Base-by-base conservation (phyloP, 345 rosid species). In the Arabidopsis suecica region DNA sequence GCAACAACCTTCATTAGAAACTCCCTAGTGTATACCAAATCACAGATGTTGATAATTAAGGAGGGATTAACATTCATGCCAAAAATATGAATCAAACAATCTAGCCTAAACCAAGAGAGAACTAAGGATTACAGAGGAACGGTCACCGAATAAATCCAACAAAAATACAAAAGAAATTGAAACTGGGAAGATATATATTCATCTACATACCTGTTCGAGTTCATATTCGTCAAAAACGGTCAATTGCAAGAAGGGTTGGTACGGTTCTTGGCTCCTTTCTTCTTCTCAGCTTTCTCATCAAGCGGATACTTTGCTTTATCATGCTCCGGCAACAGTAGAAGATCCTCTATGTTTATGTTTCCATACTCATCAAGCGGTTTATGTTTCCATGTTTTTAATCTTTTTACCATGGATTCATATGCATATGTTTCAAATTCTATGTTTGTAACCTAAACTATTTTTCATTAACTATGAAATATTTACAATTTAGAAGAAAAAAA, bases 271-370 rank as follows among this genome's bases (percentile, higher is more conserved):
- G 37, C 73, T 64, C 87, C 94, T 81, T 96, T 93, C 89, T 84
- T 91, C 76, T 88, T 96, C 83, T 86, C 93, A 80, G 59, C 64
- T 81, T 89, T 93, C 64, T 82, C 98, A 49, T 89, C 96, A 75
- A 93, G 91, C n/a, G 98, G 99, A 85, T 96, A 96, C 81, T 96
- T 93, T 54, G 95, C 93, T 88, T 88, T 93, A 78, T 96, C 99
- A 73, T 93, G 97, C 81, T 91, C 96, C 37, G 93, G 83, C 71
- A 96, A 82, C 53, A 72, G 63, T 3, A 96, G 80, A 69, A 96
- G 91, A 85, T 93, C 28, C 28, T 25, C 28, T 16, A 16, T 16
- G 18, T 16, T 16, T 16, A 16, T 16, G 18, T 16, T 16, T 16
- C 18, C 18, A 16, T 16, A 16, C 18, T 16, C 18, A 16, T 16